These are phyloP conservation scores for Botrytis byssoidea DNA, from an alignment of 2,329 filamentous ascomycete genomes.

Conservation along the genomic window DNA sequence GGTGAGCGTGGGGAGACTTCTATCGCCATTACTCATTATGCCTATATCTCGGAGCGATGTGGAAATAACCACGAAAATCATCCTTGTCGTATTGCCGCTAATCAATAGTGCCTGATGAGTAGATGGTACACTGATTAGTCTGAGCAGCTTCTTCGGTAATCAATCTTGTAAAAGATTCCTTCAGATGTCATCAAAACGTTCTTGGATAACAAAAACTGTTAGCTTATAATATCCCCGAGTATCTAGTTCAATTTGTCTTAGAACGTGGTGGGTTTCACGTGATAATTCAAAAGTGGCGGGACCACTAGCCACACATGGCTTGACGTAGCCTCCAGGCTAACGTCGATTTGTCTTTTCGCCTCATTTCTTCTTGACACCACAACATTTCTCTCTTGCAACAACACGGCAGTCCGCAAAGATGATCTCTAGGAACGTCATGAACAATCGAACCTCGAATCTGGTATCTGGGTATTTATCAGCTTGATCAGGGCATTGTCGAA, in stretches of 20 bases:
- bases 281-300: not conserved
- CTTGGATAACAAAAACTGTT: not conserved
- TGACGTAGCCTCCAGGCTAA: not conserved
- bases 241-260: not conserved
- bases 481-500: not conserved
- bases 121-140: not conserved
- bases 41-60: not conserved
- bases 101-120: not conserved
- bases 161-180: accelerated
- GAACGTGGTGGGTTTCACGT: not conserved
- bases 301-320: not conserved
- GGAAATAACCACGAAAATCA: not conserved
- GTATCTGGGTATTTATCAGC: too few relatives aligned
- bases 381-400: not conserved
- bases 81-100: not conserved
- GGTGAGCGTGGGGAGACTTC: not conserved
- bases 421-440: not conserved
- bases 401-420: not conserved
- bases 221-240: not conserved
- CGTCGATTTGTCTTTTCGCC: not conserved
- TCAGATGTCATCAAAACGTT: not conserved
- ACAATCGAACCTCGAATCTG: not conserved
- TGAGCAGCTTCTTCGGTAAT: not conserved
- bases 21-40: not conserved
- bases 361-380: not conserved